These are phyloP conservation scores for Lineolata rhizophorae DNA, from an alignment of 495 filamentous ascomycete species.

Conservation along the genomic window DNA sequence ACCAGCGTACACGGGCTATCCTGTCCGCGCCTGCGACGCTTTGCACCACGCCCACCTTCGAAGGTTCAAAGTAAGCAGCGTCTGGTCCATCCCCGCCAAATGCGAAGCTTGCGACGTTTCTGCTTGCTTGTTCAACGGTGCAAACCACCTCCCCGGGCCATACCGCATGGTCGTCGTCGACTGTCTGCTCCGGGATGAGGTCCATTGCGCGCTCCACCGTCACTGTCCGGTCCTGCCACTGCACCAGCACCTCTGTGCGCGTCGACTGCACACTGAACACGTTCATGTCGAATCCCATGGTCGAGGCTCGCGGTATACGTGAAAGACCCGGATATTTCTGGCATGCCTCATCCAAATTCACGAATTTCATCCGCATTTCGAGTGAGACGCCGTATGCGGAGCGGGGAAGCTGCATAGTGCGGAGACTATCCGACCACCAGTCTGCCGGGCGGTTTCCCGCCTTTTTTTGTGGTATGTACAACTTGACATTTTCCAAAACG, in stretches of 20 bases:
- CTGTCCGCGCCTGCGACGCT: conserved; percentile 27
- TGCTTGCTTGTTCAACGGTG: conserved; percentile 25
- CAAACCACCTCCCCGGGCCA: conserved; percentile 38
- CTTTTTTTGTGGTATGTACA: too few relatives aligned
- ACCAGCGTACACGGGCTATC: conserved; percentile 34
- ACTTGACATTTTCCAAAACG: conserved; percentile 18
- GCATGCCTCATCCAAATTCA: conserved; percentile 23
- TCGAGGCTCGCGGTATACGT: conserved; percentile 24
- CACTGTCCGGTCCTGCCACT: conserved; percentile 36
- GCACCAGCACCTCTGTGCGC: conserved; percentile 25
- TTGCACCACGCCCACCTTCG: conserved; percentile 36
- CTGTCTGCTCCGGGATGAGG: conserved; percentile 24
- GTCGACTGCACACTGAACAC: conserved; percentile 26
- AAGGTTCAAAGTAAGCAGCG: conserved; percentile 18
- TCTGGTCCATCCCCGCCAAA: too few relatives aligned
- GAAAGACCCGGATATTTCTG: conserved; percentile 24
- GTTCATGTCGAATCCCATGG: conserved; percentile 36
- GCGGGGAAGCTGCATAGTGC: too few relatives aligned
- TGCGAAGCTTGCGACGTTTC: too few relatives aligned
- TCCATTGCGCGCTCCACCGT: conserved; percentile 21
- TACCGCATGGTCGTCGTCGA: conserved; percentile 29
- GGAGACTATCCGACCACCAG: too few relatives aligned
- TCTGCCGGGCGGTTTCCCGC: too few relatives aligned
- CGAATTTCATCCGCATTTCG: conserved; percentile 20
- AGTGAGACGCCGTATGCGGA: conserved; percentile 1